Conservation (phyloP, 257 asterid species). For the Phtheirospermum japonicum region DNA sequence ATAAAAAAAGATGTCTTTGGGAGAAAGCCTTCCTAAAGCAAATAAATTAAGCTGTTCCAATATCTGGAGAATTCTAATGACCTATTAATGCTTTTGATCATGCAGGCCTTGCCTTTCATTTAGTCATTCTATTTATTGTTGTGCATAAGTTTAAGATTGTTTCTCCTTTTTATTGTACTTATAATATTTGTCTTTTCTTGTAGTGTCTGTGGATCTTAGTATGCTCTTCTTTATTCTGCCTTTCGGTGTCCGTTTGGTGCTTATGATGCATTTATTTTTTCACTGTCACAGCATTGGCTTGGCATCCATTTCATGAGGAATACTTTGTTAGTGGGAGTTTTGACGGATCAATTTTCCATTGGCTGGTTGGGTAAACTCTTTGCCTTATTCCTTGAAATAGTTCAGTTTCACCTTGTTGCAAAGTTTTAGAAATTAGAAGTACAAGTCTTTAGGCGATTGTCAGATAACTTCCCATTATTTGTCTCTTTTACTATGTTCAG, state of each 20-base stretch:
- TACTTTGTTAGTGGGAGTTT: conserved; percentile 97
- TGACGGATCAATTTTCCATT: conserved; percentile 96
- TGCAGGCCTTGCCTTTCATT: conserved; percentile 6
- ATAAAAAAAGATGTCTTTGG: background rate
- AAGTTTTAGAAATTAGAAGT: conserved; percentile 3
- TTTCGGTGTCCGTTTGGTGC: conserved; percentile 8
- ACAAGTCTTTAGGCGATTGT: conserved; percentile 4
- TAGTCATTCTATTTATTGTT: conserved; percentile 3
- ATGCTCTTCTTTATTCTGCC: conserved; percentile 12
- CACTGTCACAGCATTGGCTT: conserved; percentile 69
- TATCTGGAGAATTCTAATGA: conserved; percentile 12
- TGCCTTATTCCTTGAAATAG: conserved; percentile 16
- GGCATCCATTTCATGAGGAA: conserved; percentile 99
- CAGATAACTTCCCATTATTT: conserved; percentile 11
- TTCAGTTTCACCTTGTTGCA: conserved; percentile 13
- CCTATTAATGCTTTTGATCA: background rate
- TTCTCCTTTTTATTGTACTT: background rate
- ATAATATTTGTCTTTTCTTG: conserved; percentile 3
- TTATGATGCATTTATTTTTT: conserved; percentile 28
- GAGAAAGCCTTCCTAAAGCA: conserved; percentile 6
- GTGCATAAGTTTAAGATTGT: background rate
- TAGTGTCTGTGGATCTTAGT: conserved; percentile 6
- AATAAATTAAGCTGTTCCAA: conserved; percentile 17
- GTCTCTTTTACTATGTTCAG: conserved; percentile 19
- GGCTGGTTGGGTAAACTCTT: conserved; percentile 88